These are phyloP conservation scores for Phaeosphaeria sp. DNA, from an alignment of 2,329 filamentous ascomycete genomes.

Conservation along the genomic window DNA sequence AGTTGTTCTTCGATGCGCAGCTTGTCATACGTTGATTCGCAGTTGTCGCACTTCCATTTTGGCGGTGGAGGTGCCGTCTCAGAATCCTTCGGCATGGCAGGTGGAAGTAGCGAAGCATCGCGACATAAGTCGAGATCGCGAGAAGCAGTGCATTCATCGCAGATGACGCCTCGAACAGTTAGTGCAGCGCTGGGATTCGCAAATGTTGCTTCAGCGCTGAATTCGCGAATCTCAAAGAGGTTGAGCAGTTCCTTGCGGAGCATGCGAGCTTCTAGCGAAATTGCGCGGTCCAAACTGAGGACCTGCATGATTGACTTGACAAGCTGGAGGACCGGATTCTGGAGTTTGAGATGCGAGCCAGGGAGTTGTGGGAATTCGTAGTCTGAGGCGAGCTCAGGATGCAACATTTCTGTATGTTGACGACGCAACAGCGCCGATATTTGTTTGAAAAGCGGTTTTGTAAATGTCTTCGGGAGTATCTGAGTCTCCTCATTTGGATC, in stretches of 20 bases:
- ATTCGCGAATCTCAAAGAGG: slow-evolving; percentile 94
- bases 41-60: slow-evolving; percentile 78
- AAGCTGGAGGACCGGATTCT: slow-evolving; percentile 83
- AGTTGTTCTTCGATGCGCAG: slow-evolving; percentile 83
- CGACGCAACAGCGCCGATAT: slow-evolving; percentile 81
- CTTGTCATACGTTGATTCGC: slow-evolving; percentile 76
- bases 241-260: slow-evolving; percentile 87
- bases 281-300: slow-evolving; percentile 86
- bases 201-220: slow-evolving; percentile 86
- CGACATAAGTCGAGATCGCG: slow-evolving; percentile 91
- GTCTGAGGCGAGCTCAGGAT: slow-evolving; percentile 85
- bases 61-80: slow-evolving; percentile 58
- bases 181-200: slow-evolving; percentile 81
- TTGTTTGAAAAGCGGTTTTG: slow-evolving; percentile 88
- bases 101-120: slow-evolving; percentile 79
- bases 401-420: slow-evolving; percentile 86
- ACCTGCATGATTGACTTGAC: slow-evolving; percentile 95
- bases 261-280: slow-evolving; percentile 84
- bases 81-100: slow-evolving; percentile 44
- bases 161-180: slow-evolving; percentile 77
- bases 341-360: slow-evolving; percentile 67
- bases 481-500: slow-evolving; percentile 65
- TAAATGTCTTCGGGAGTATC: slow-evolving; percentile 81
- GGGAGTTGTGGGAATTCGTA: slow-evolving; percentile 85
- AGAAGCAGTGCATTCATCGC: slow-evolving; percentile 87